Conservation (phyloP, 352 stramenopile genomes). For the Globisporangium polare region DNA sequence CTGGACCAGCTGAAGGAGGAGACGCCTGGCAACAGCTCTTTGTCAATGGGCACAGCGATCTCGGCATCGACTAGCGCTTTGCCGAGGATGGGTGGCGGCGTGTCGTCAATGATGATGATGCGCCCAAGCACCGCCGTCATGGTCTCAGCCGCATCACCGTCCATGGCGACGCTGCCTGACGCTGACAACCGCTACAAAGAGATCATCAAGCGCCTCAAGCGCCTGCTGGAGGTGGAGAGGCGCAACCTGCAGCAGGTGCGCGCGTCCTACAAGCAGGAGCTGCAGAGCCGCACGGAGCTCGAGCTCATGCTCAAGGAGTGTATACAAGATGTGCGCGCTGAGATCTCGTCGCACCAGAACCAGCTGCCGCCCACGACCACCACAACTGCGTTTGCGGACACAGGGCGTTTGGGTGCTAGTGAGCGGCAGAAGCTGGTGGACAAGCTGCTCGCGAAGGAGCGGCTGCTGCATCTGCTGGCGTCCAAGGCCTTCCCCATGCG, state of each 20-base stretch:
- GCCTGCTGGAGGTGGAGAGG: conserved; percentile 81
- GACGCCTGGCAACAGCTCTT: conserved; percentile 6
- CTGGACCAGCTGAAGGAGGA: conserved; percentile 50
- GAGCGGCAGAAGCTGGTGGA: conserved; percentile 77
- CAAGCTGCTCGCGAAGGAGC: conserved; percentile 76
- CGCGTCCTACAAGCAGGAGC: conserved; percentile 58
- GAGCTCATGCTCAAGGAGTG: conserved; percentile 78
- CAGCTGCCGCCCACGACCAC: conserved; percentile 18
- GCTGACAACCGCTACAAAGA: conserved; percentile 88
- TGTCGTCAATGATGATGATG: conserved; percentile 7
- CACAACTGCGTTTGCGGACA: conserved; percentile 10
- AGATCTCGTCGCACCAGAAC: conserved; percentile 37
- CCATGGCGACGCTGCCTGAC: conserved; percentile 20
- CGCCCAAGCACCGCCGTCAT: conserved; percentile 25
- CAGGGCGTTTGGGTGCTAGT: conserved; percentile 17
- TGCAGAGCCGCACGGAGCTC: conserved; percentile 78
- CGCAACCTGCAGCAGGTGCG: conserved; percentile 79
- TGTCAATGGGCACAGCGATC: conserved; percentile 11
- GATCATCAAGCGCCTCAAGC: conserved; percentile 90
- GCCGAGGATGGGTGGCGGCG: conserved; percentile 21
- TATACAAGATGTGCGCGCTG: conserved; percentile 75
- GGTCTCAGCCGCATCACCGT: background rate
- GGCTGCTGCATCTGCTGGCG: conserved; percentile 76
- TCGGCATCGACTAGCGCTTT: conserved; percentile 39
- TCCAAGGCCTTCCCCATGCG: conserved; percentile 62